phyloP scores from a whole-genome alignment of 768 basidiomycete species.

The Holtermannia corniformis region DNA sequence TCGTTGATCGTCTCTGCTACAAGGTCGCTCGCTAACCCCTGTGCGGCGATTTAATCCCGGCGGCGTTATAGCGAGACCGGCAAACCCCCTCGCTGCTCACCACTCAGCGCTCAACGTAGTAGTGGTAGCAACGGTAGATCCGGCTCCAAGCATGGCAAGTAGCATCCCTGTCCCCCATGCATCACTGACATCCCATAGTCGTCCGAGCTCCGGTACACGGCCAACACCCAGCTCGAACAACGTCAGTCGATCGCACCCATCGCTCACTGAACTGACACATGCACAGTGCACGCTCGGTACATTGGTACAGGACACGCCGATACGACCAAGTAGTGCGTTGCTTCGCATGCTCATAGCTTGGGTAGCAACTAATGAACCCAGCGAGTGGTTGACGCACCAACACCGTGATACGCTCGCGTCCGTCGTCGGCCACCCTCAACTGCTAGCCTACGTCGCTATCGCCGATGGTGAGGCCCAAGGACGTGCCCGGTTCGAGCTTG shows the following conservation, averaged over 20 bases:
- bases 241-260: slow-evolving; percentile 49
- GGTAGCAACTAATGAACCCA: slow-evolving; percentile 35
- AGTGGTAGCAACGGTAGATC: no score
- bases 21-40: no score
- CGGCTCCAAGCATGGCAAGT: no score
- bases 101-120: no score
- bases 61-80: no score
- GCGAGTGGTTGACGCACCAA: slow-evolving; percentile 96
- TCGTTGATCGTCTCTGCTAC: no score
- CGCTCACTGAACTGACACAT: slow-evolving; percentile 5
- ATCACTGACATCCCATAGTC: slow-evolving; percentile 42
- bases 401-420: slow-evolving; percentile 91
- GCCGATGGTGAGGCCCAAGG: slow-evolving; percentile 92
- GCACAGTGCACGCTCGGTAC: slow-evolving; percentile 82
- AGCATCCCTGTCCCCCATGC: no score
- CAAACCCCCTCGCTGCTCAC: no score
- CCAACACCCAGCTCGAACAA: slow-evolving; percentile 91
- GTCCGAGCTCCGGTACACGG: slow-evolving; percentile 88
- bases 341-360: neutral
- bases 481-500: slow-evolving; percentile 83
- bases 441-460: slow-evolving; percentile 78
- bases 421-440: slow-evolving; percentile 79
- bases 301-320: slow-evolving; percentile 97
- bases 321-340: slow-evolving; percentile 80
- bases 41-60: no score